Evolutionary conservation across 139 green algal genomes (phyloP), one percentile per base, ranked within the genome.

Genomic region (Chlamydomonas sp.): DNA sequence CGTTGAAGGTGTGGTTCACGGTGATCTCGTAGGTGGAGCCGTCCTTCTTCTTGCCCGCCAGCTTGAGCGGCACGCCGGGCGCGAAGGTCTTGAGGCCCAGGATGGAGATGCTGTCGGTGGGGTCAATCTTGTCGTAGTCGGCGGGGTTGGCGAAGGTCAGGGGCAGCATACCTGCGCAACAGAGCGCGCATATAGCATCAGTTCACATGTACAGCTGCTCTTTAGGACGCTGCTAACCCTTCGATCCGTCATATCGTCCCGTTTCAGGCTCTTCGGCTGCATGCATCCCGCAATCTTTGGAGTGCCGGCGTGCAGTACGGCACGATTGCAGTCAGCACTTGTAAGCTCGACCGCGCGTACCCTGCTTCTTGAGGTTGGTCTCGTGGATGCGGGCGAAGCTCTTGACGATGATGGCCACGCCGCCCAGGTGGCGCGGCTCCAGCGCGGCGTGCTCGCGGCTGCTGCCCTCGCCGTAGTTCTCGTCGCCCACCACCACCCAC

Each of bases 341-440:
- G 18, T 5, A 80, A 86, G 57, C 63, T 57, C 12, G 10, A 57
- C 18, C 57, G 59, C 61, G 59, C 66, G 49, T 59, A 84, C 78
- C 96, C 92, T 98, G 96, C 95, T 99, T 99, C 94, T 99, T 99
- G 77, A 99, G 93, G 93, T 99, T 99, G 85, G 97, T 99, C 92
- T 99, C 97, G 89, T 99, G 97, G 90, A 99, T 99, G 90, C 97
- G 96, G 5, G 97, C 97, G 91, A 99, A 99, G 3, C 92, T 97
- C 94, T 98, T 98, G 79, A 99, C 96, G 31, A 99, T 95, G 77
- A 99, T 94, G 49, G 97, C 97, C 66, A 92, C 88, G 63, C 93
- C 97, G 84, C 97, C 97, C 85, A 99, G 92, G 94, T 99, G 97
- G 88, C 97, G 93, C 14, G 97, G 97, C 95, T 99, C 97, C 84